Evolutionary conservation across 1,139 yeast species (phyloP), one percentile per base, ranked within the genome.

Genomic region (Casaregolazyma suthepensis): DNA sequence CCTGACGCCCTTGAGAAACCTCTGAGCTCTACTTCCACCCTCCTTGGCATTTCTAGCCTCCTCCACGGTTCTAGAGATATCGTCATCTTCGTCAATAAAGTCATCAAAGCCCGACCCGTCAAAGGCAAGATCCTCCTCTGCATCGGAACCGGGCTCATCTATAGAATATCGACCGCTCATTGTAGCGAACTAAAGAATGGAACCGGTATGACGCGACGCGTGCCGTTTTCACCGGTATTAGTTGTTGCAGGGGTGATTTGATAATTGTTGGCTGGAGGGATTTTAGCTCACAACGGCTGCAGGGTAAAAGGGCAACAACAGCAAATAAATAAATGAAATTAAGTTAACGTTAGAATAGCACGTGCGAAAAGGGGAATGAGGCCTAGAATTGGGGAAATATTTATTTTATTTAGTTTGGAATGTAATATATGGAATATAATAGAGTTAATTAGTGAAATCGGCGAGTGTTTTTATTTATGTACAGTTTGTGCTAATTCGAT

Each of bases 141-240:
- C 60, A 22, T 61, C 61, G 10, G 61, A 51, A 22, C 55, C 61
- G 31, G 66, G 66, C 13, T 58, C 54, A 43, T 64, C 67, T 17
- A 64, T 63, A 17, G 66, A 61, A 54, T 60, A 63, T 35, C 66
- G 48, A 45, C 56, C 56, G 45, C 63, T 55, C 64, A 59, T 61
- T 4, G 45, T 50, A 43, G 45, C 45, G 23, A 42, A n/a, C 17
- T 35, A 35, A 15, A 12, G 40, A 35, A 35, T 35, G 40, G 40
- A 15, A 15, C 40, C 40, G 31, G 23, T 46, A 38, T 49, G 15
- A 20, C 35, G 20, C 45, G 46, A 26, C 31, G 31, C 31, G 31
- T 26, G 31, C 31, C 31, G 43, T 38, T 17, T 3, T 4, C n/a
- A 38, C 43, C 43, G 18, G 20, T 22, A 17, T 17, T 17, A 42